Conservation (phyloP, 345 rosid genomes). For the Eucalyptus sp. region DNA sequence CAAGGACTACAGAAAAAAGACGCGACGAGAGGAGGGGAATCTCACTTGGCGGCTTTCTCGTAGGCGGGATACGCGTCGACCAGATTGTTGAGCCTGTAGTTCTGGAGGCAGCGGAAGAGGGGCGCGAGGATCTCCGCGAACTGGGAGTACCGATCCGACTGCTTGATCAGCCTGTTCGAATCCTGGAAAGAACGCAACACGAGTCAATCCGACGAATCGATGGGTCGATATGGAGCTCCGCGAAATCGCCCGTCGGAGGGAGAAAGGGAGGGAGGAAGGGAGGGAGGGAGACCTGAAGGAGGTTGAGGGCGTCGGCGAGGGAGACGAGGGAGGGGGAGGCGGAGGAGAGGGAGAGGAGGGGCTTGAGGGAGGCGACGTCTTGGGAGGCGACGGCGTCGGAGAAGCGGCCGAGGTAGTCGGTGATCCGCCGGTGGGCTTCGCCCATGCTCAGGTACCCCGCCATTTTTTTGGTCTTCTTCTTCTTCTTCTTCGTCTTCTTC, state of each 20-base stretch:
- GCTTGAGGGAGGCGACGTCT: conserved; percentile 53
- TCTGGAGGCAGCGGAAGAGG: conserved; percentile 72
- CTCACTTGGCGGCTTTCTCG: conserved; percentile 79
- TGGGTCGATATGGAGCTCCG: background rate
- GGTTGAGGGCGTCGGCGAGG: conserved; percentile 81
- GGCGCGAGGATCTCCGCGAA: conserved; percentile 54
- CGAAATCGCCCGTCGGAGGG: background rate
- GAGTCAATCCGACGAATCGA: background rate
- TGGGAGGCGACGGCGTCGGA: conserved; percentile 60
- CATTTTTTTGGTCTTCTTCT: background rate
- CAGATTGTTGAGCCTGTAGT: conserved; percentile 50
- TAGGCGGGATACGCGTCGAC: conserved; percentile 67
- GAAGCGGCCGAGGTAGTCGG: conserved; percentile 67
- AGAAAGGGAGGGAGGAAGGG: background rate
- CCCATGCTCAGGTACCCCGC: conserved; percentile 76
- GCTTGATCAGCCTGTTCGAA: conserved; percentile 58
- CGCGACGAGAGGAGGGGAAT: background rate
- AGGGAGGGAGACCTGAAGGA: conserved; percentile 30
- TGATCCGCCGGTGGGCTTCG: conserved; percentile 75
- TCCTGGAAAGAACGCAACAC: conserved; percentile 30
- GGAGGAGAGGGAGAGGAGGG: conserved; percentile 66
- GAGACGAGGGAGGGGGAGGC: conserved; percentile 46
- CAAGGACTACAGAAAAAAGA: background rate
- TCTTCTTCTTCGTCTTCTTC: background rate
- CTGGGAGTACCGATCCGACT: conserved; percentile 64